phyloP scores from a whole-genome alignment of 1,284 basidiomycete genomes.

The Laetiporus sulphureus region DNA sequence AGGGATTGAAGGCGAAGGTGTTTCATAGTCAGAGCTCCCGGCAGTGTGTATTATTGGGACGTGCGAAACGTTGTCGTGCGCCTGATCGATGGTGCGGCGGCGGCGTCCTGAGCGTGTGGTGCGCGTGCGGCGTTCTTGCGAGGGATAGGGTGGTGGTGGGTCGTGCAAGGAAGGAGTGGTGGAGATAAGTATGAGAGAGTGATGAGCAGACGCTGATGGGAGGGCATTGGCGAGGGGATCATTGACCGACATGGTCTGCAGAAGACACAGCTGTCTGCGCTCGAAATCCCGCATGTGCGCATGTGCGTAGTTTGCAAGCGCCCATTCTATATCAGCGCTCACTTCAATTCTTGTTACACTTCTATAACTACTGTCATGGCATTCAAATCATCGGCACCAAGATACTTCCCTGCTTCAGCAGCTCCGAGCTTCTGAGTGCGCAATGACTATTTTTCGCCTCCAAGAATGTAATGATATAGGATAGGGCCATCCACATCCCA shows the following conservation, averaged over 20 bases:
- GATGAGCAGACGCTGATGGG: background rate
- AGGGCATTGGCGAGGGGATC: slow-evolving; percentile 25
- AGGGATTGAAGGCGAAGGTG: slow-evolving; percentile 3
- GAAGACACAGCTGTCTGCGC: too few relatives aligned
- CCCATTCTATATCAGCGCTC: too few relatives aligned
- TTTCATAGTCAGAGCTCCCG: slow-evolving; percentile 23
- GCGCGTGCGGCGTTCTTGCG: slow-evolving; percentile 40
- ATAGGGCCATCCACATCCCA: too few relatives aligned
- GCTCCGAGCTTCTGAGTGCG: too few relatives aligned
- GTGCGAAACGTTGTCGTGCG: slow-evolving; percentile 21
- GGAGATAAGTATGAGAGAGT: slow-evolving; percentile 11
- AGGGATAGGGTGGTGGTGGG: slow-evolving; percentile 65
- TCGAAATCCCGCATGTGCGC: too few relatives aligned
- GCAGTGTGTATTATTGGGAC: slow-evolving; percentile 31
- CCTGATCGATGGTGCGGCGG: slow-evolving; percentile 16
- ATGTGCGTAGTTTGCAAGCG: too few relatives aligned
- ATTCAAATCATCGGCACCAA: too few relatives aligned
- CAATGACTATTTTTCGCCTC: too few relatives aligned
- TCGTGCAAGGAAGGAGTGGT: slow-evolving; percentile 31
- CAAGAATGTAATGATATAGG: too few relatives aligned
- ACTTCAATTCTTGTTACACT: too few relatives aligned
- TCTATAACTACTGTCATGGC: too few relatives aligned
- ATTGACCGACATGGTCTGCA: slow-evolving; percentile 21
- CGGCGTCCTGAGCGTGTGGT: slow-evolving; percentile 24
- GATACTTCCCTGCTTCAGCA: too few relatives aligned